A percentile compares a stretch with the other conserved stretches of the same genome.
phyloP scores from a whole-genome alignment of 495 filamentous ascomycete species.

The Neurospora africana region DNA sequence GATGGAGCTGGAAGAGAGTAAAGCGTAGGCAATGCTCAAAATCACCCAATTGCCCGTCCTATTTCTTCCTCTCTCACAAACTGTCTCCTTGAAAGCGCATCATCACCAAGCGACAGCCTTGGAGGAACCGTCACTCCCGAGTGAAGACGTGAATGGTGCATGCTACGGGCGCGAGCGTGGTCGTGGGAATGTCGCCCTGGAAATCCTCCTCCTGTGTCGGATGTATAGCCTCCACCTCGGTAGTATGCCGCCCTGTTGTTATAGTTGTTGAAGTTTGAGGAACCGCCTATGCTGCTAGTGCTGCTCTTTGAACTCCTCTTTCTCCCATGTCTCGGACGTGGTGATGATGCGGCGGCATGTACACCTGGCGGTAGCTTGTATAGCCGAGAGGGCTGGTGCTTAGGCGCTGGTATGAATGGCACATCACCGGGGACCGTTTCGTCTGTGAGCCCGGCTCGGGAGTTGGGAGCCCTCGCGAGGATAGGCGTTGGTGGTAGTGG shows the following conservation, averaged over 20 bases:
- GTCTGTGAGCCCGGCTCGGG: conserved; percentile 37
- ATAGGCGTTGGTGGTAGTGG: conserved; percentile 32
- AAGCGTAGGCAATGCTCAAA: neutral
- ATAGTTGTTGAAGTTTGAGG: conserved; percentile 5
- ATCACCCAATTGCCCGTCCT: conserved; percentile 35
- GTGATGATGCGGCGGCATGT: conserved; percentile 7
- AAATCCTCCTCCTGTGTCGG: conserved; percentile 9
- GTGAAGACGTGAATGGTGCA: conserved; percentile 25
- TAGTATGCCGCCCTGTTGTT: neutral
- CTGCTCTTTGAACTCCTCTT: conserved; percentile 33
- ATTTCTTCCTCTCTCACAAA: conserved; percentile 29
- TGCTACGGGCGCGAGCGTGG: neutral
- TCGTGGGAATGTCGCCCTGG: conserved; percentile 18
- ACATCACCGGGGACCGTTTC: conserved; percentile 38
- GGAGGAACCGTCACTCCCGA: conserved; percentile 33
- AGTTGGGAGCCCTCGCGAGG: conserved; percentile 37
- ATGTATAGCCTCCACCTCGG: neutral
- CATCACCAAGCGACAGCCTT: conserved; percentile 27
- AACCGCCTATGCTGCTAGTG: conserved; percentile 29
- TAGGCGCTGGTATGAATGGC: conserved; percentile 31
- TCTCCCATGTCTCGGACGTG: conserved; percentile 19
- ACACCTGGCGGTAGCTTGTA: conserved; percentile 28
- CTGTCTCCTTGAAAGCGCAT: conserved; percentile 26
- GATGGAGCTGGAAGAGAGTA: neutral
- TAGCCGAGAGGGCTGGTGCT: conserved; percentile 30